phyloP scores from a whole-genome alignment of 257 asterid species.

The Primulina tabacum region DNA sequence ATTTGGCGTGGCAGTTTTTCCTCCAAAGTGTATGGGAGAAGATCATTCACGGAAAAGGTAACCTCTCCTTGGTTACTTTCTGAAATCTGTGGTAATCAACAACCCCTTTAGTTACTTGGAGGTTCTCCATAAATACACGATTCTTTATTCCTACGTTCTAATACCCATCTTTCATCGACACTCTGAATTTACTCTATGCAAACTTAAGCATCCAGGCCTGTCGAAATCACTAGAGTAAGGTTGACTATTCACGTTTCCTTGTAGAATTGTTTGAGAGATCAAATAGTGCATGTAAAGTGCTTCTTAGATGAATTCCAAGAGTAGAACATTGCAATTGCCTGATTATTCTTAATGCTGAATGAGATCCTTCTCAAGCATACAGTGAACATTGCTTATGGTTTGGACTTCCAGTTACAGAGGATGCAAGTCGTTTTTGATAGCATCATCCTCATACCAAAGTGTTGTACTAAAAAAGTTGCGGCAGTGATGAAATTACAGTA shows the following conservation, averaged over 20 bases:
- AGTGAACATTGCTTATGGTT: neutral
- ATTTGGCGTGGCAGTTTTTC: constrained; percentile 80
- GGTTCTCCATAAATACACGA: neutral
- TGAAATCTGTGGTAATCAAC: neutral
- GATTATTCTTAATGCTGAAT: neutral
- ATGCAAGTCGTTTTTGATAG: neutral
- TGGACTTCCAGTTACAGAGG: neutral
- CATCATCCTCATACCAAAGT: neutral
- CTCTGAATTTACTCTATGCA: neutral
- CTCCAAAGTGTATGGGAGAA: constrained; percentile 58
- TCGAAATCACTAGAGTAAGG: neutral
- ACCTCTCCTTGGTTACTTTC: constrained; percentile 5
- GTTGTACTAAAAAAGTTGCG: neutral
- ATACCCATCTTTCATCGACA: neutral
- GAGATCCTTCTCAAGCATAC: neutral
- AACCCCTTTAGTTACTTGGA: neutral
- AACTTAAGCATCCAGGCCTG: neutral
- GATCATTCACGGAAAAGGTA: constrained; percentile 62
- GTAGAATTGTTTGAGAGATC: neutral
- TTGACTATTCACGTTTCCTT: neutral
- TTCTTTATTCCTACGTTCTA: neutral
- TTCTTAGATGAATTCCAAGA: neutral
- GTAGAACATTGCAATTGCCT: neutral
- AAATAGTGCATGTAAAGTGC: neutral
- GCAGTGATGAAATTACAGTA: no score